Evolutionary conservation across 2,329 filamentous ascomycete genomes (phyloP).

Genomic region (Fusarium chaquense): DNA sequence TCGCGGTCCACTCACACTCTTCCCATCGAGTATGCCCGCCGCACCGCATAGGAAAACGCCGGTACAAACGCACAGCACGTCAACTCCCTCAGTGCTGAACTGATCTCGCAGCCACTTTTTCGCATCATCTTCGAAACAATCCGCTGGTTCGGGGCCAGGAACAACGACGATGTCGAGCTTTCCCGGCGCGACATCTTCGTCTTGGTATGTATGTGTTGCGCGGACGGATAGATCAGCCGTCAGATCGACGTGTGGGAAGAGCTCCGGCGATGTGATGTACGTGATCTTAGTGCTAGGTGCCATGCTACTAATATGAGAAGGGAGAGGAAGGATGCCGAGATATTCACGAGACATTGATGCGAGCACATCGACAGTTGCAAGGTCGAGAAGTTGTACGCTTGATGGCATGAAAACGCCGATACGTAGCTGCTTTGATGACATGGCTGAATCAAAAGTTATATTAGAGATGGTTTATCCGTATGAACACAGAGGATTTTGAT

Average conservation of each 20-base stretch:
- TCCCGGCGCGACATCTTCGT: slow-evolving; percentile 62
- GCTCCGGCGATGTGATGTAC: slow-evolving; percentile 59
- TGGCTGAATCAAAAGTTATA: slow-evolving; percentile 4
- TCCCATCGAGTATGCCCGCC: slow-evolving; percentile 62
- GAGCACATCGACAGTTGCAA: slow-evolving; percentile 64
- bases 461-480: too few species aligned
- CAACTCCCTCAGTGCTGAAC: slow-evolving; percentile 53
- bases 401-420: slow-evolving; percentile 65
- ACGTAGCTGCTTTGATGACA: slow-evolving; percentile 49
- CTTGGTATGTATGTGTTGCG: slow-evolving; percentile 59
- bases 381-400: slow-evolving; percentile 62
- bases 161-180: slow-evolving; percentile 64
- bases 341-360: slow-evolving; percentile 61
- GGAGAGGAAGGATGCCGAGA: slow-evolving; percentile 51
- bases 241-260: slow-evolving; percentile 54
- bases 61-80: slow-evolving; percentile 65
- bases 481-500: background rate
- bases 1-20: slow-evolving; percentile 61
- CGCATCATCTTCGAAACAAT: slow-evolving; percentile 49
- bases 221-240: slow-evolving; percentile 56
- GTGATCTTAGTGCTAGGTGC: slow-evolving; percentile 59
- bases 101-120: slow-evolving; percentile 61
- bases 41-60: slow-evolving; percentile 62
- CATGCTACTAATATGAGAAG: slow-evolving; percentile 53
- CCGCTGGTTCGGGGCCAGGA: slow-evolving; percentile 61